These are phyloP conservation scores for Quercus ilex DNA, from an alignment of 306 rosid genomes.

Conservation along the genomic window DNA sequence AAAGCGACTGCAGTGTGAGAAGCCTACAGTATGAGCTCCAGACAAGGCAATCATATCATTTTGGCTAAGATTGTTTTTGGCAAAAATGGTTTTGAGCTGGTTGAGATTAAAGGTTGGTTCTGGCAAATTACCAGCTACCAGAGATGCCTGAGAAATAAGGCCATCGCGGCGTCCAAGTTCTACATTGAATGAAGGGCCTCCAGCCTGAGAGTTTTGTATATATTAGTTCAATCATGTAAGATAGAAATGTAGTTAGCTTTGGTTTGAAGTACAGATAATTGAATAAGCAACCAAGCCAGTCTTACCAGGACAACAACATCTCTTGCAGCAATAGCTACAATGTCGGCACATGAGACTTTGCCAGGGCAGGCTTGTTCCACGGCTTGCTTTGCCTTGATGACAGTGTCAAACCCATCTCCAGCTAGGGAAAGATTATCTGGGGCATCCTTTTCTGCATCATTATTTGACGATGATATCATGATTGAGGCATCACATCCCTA, in stretches of 20 bases:
- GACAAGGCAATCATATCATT: constrained; percentile 74
- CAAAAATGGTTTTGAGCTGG: constrained; percentile 48
- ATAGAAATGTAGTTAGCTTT: neutral
- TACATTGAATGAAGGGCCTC: constrained; percentile 69
- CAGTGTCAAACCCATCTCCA: constrained; percentile 93
- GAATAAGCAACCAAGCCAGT: neutral
- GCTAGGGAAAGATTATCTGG: constrained; percentile 62
- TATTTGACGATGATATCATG: constrained; percentile 48
- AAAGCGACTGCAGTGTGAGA: constrained; percentile 66
- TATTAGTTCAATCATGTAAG: neutral
- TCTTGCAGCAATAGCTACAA: constrained; percentile 72
- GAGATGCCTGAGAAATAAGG: constrained; percentile 48
- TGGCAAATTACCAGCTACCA: constrained; percentile 56
- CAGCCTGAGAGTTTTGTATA: constrained; percentile 31
- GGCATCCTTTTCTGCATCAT: constrained; percentile 77
- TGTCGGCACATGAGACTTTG: constrained; percentile 76
- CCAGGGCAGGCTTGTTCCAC: constrained; percentile 73
- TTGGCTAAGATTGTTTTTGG: constrained; percentile 43
- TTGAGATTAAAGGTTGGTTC: constrained; percentile 46
- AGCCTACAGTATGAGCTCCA: constrained; percentile 78
- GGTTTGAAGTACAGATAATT: neutral
- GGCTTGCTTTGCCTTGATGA: constrained; percentile 65
- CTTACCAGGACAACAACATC: constrained; percentile 66
- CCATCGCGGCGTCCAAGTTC: constrained; percentile 87
- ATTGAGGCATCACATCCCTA: constrained; percentile 92